These are phyloP conservation scores for Syncephalis plumigaleata DNA, from an alignment of 371 early-diverging fungal species.

Conservation along the genomic window DNA sequence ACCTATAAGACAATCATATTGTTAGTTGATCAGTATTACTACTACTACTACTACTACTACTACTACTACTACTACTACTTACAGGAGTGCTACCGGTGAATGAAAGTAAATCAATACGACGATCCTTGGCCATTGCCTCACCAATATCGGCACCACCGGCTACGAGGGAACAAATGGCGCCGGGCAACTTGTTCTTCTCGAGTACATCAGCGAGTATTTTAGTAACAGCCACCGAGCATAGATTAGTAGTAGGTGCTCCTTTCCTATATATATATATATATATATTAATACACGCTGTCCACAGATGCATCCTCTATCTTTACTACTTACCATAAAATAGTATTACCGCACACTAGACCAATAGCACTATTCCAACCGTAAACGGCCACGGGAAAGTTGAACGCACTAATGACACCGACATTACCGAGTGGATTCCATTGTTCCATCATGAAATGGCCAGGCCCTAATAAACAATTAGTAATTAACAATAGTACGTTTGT, in stretches of 20 bases:
- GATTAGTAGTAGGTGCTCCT: conserved; percentile 80
- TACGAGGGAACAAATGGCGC: conserved; percentile 76
- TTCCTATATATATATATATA: conserved; percentile 19
- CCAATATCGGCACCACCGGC: conserved; percentile 85
- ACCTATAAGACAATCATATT: conserved; percentile 10
- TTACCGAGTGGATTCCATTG: conserved; percentile 90
- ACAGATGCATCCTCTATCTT: too few species aligned
- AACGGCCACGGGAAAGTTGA: conserved; percentile 65
- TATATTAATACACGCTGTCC: too few species aligned
- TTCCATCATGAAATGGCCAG: conserved; percentile 92
- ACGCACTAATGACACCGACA: conserved; percentile 91
- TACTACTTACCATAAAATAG: conserved; percentile 58
- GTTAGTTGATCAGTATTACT: too few species aligned
- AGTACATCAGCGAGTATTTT: conserved; percentile 75
- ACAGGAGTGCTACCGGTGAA: conserved; percentile 77
- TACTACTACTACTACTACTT: too few species aligned
- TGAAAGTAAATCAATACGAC: conserved; percentile 59
- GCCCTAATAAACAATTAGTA: conserved; percentile 13
- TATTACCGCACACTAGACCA: conserved; percentile 82
- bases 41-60: too few species aligned
- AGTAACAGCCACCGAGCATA: conserved; percentile 78
- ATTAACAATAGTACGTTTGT: not conserved
- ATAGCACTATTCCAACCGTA: conserved; percentile 91
- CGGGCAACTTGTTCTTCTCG: conserved; percentile 66
- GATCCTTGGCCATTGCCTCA: conserved; percentile 47